These are phyloP conservation scores for Trypanosoma grayi DNA, from an alignment of 208 protist species.

Conservation along the genomic window DNA sequence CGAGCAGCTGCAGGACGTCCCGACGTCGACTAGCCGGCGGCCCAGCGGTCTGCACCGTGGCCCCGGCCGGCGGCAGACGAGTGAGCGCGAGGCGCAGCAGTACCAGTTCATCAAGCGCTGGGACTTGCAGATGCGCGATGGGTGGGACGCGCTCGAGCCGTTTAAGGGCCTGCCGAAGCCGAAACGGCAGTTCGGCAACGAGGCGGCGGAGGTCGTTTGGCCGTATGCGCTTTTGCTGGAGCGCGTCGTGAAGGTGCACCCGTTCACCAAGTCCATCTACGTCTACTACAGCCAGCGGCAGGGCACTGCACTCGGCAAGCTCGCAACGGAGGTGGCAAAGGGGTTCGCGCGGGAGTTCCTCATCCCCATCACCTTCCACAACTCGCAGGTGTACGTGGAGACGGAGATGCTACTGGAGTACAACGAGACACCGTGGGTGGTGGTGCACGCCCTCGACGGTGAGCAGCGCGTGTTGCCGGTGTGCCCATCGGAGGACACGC, in stretches of 20 bases:
- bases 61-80: slow-evolving; percentile 82
- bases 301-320: slow-evolving; percentile 39
- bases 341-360: slow-evolving; percentile 77
- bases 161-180: slow-evolving; percentile 90
- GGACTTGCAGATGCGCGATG: slow-evolving; percentile 83
- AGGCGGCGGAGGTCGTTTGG: slow-evolving; percentile 88
- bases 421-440: slow-evolving; percentile 87
- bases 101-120: slow-evolving; percentile 87
- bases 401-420: slow-evolving; percentile 91
- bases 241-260: slow-evolving; percentile 83
- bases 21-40: slow-evolving; percentile 76
- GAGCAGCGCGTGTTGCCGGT: slow-evolving; percentile 52
- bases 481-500: slow-evolving; percentile 22
- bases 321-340: slow-evolving; percentile 47
- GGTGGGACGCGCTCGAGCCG: slow-evolving; percentile 80
- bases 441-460: slow-evolving; percentile 84
- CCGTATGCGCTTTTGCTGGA: slow-evolving; percentile 86
- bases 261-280: slow-evolving; percentile 92
- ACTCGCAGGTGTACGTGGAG: slow-evolving; percentile 91
- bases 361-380: slow-evolving; percentile 90
- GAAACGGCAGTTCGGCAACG: slow-evolving; percentile 87
- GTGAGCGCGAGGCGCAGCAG: slow-evolving; percentile 54
- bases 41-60: slow-evolving; percentile 80
- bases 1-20: slow-evolving; percentile 87
- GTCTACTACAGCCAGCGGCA: slow-evolving; percentile 86